Evolutionary conservation across 768 basidiomycete genomes (phyloP).

Genomic region (Solioccasus polychromus): DNA sequence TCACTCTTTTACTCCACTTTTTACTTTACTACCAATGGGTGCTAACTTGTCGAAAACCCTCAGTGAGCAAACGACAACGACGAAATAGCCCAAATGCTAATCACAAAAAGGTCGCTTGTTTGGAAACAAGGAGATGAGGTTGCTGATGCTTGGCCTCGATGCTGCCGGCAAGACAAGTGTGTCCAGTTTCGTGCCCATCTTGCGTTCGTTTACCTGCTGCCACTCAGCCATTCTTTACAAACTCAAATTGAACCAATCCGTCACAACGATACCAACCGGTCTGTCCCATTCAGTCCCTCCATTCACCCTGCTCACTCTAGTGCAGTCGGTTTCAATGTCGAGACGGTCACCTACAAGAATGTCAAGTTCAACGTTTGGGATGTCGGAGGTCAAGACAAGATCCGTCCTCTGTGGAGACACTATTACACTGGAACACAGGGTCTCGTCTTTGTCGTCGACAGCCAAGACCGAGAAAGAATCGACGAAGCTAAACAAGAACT

Average conservation of each 20-base stretch:
- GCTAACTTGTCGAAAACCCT: constrained; percentile 84
- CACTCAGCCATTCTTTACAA: constrained; percentile 93
- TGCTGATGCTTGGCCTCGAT: constrained; percentile 95
- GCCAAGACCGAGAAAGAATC: constrained; percentile 90
- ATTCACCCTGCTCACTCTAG: not conserved
- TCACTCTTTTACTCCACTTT: constrained; percentile 58
- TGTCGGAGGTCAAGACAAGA: constrained; percentile 99
- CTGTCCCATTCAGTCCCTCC: constrained; percentile 1
- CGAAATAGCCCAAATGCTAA: fast-evolving
- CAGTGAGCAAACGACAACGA: constrained; percentile 54
- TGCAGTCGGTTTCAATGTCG: constrained; percentile 96
- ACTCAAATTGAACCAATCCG: constrained; percentile 97
- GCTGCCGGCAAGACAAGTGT: constrained; percentile 98
- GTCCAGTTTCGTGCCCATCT: constrained; percentile 29
- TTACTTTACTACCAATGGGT: constrained; percentile 53
- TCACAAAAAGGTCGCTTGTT: constrained; percentile 74
- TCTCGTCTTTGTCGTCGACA: constrained; percentile 97
- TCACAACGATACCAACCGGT: constrained; percentile 98
- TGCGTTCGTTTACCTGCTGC: not conserved
- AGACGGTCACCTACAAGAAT: constrained; percentile 99
- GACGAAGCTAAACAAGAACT: constrained; percentile 96
- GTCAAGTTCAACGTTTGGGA: constrained; percentile 96
- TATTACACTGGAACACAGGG: constrained; percentile 99
- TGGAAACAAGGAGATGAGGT: constrained; percentile 98
- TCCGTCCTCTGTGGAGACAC: constrained; percentile 96